Base-by-base conservation (phyloP, 2,329 filamentous ascomycete species). In the Ilyonectria destructans region DNA sequence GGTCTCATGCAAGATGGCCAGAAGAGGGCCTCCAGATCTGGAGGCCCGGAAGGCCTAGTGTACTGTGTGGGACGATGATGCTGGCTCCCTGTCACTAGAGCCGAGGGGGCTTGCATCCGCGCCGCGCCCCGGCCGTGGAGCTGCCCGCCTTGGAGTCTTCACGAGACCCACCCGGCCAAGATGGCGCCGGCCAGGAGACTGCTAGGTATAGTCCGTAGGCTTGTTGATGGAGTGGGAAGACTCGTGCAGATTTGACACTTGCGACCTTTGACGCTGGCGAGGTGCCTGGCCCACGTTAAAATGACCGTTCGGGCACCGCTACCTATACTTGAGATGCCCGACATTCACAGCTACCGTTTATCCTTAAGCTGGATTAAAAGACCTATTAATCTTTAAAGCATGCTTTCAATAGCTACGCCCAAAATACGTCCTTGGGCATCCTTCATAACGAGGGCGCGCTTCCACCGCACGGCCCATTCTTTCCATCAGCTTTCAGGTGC, bases 1-100 rank as follows among this genome's bases (percentile, higher is more conserved):
- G 57, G 37, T 57, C 51, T 65, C 57, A 61, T 65, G 63, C 63
- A 65, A 65, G 63, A 65, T 56, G 37, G 51, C 63, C 43, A 23
- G 51, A 31, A 43, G 23, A 51, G 29, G 46, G 33, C 35, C 3
- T 29, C 46, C 13, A 65, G 62, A 58, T 29, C 56, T 65, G 43
- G 62, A 58, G 55, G 29, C 51, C 51, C 51, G 9, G 31, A 35
- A n/a, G 15, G 12, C 31, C 31, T 52, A 23, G 62, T 54, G 49
- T 26, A 19, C 15, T 43, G 49, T 23, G 59, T 48, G 55, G 40
- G 55, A 65, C 37, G 37, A 58, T 45, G 48, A 45, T 54, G 31
- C 52, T 63, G 21, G 45, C 35, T 52, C 48, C 35, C 35, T 37
- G 48, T n/a, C 21, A 23, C 51, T 57, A 57, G 35, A 33, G 54